A percentile compares a stretch with the other conserved stretches of the same genome.
phyloP scores from a whole-genome alignment of 2,329 filamentous ascomycete genomes.

The Acephala macrosclerotiorum region DNA sequence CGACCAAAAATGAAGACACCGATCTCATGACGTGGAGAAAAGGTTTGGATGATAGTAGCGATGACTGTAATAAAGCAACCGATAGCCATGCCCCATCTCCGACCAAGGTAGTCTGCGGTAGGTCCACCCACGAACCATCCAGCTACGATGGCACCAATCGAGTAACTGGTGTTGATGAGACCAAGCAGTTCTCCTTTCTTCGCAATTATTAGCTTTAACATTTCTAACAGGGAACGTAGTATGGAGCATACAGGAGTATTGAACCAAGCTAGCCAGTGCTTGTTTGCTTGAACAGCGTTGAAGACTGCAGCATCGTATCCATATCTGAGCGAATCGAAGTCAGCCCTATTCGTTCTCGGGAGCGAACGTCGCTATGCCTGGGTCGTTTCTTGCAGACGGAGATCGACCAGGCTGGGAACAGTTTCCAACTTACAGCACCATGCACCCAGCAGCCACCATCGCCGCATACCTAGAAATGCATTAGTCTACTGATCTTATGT shows the following conservation, averaged over 20 bases:
- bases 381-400: no score
- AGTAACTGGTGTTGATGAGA: slow-evolving; percentile 73
- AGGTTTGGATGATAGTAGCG: slow-evolving; percentile 73
- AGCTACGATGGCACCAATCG: slow-evolving; percentile 73
- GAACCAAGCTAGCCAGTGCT: slow-evolving; percentile 72
- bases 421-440: slow-evolving; percentile 63
- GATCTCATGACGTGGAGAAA: slow-evolving; percentile 65
- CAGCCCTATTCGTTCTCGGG: neutral
- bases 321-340: slow-evolving; percentile 12
- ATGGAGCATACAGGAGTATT: slow-evolving; percentile 44
- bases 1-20: slow-evolving; percentile 74
- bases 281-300: slow-evolving; percentile 73
- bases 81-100: slow-evolving; percentile 66
- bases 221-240: neutral
- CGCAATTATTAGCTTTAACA: slow-evolving; percentile 36
- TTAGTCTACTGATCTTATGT: neutral
- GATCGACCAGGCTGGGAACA: neutral
- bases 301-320: slow-evolving; percentile 78
- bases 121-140: slow-evolving; percentile 76
- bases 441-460: slow-evolving; percentile 35
- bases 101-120: slow-evolving; percentile 55
- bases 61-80: slow-evolving; percentile 72
- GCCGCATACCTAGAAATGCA: slow-evolving; percentile 18
- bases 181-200: slow-evolving; percentile 54
- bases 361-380: no score